Percentiles rank a stretch among this genome's conserved stretches.
Conservation (phyloP, 805 yeast genomes). For the Clavispora phyllophila region DNA sequence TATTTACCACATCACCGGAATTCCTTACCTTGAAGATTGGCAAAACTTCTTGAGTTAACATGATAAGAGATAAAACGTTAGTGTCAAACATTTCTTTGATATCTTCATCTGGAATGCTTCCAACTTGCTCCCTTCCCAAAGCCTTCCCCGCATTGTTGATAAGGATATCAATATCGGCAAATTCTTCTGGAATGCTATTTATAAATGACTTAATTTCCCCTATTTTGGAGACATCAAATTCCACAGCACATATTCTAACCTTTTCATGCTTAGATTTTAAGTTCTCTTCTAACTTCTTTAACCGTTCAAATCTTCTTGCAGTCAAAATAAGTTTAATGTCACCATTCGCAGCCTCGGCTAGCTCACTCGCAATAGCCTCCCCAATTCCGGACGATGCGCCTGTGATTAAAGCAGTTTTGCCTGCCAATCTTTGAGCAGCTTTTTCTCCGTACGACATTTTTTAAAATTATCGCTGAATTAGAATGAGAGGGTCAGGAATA, state of each 20-base stretch:
- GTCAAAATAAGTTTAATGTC: constrained; percentile 64
- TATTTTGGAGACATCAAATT: constrained; percentile 38
- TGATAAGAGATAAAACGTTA: constrained; percentile 81
- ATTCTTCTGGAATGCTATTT: constrained; percentile 49
- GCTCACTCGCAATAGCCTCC: constrained; percentile 84
- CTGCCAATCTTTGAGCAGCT: constrained; percentile 77
- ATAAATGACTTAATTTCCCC: constrained; percentile 48
- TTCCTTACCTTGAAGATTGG: constrained; percentile 66
- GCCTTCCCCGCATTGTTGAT: constrained; percentile 78
- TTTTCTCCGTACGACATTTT: constrained; percentile 61
- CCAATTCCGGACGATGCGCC: constrained; percentile 98
- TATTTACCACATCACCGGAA: constrained; percentile 66
- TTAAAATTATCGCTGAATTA: not conserved
- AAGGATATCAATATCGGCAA: constrained; percentile 60
- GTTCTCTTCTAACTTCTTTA: constrained; percentile 44
- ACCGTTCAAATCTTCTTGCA: constrained; percentile 70
- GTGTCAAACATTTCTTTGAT: constrained; percentile 75
- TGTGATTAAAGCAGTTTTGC: constrained; percentile 76
- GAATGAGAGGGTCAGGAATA: not conserved
- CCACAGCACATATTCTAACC: constrained; percentile 53
- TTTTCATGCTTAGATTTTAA: constrained; percentile 46
- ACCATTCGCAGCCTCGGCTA: constrained; percentile 78
- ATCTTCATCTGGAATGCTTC: constrained; percentile 59
- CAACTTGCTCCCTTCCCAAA: constrained; percentile 71
- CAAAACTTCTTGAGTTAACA: constrained; percentile 74